Percentiles rank a stretch among this genome's conserved stretches.
These are phyloP conservation scores for Edhazardia aedis DNA, from an alignment of 371 early-diverging fungal genomes.

Conservation along the genomic window DNA sequence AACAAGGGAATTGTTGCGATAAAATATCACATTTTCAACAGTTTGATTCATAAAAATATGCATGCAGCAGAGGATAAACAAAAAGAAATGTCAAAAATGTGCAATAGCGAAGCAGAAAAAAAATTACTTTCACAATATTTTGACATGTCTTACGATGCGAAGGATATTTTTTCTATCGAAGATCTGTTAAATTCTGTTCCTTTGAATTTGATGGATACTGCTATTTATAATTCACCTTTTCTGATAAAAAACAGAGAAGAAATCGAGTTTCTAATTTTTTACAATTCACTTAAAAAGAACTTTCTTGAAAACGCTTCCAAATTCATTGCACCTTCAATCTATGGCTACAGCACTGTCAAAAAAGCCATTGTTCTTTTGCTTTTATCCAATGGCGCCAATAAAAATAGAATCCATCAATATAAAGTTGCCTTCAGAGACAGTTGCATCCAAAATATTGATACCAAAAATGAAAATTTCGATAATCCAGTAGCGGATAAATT, in stretches of 20 bases:
- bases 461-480: no score
- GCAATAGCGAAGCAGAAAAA: neutral
- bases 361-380: slow-evolving; percentile 71
- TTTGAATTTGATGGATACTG: neutral
- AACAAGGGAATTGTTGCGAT: no score
- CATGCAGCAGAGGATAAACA: no score
- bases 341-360: slow-evolving; percentile 81
- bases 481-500: slow-evolving; percentile 62
- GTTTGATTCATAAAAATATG: no score
- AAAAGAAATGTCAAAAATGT: neutral
- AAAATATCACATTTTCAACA: no score
- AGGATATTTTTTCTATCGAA: no score
- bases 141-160: no score
- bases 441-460: no score
- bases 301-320: slow-evolving; percentile 59
- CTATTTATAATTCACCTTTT: neutral
- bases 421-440: no score
- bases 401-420: no score
- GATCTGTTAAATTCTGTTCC: neutral
- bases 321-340: slow-evolving; percentile 82
- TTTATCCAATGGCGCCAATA: slow-evolving; percentile 64
- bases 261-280: neutral
- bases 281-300: slow-evolving; percentile 15
- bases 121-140: no score
- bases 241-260: neutral